Percentiles rank a stretch among this genome's conserved stretches.
Conservation (phyloP, 495 filamentous ascomycete genomes). For the Talaromyces stipitatus region DNA sequence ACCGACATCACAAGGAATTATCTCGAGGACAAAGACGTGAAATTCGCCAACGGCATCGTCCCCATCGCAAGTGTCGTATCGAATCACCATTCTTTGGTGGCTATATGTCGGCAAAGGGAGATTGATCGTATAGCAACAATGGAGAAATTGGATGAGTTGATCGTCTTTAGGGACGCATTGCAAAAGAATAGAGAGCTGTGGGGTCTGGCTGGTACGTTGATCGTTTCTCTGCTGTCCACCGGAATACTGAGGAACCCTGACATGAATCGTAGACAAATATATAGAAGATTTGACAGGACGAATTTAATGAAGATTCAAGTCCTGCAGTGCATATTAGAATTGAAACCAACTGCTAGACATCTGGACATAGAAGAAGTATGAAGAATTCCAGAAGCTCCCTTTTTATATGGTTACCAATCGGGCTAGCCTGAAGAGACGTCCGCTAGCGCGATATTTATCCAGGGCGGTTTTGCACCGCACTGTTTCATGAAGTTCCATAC, state of each 20-base stretch:
- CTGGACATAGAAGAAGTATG: too few relatives aligned
- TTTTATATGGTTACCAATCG: too few relatives aligned
- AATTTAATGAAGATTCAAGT: neutral
- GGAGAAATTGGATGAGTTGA: neutral
- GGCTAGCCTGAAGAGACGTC: too few relatives aligned
- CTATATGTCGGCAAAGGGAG: neutral
- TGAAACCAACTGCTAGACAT: too few relatives aligned
- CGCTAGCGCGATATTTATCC: slow-evolving; percentile 2
- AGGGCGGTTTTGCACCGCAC: too few relatives aligned
- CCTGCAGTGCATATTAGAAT: too few relatives aligned
- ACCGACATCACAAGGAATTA: neutral
- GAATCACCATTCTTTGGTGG: neutral
- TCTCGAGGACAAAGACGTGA: neutral
- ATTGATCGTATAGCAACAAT: neutral
- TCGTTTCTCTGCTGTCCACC: neutral
- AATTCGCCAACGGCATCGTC: neutral
- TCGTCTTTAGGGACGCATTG: neutral
- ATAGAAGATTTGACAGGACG: neutral
- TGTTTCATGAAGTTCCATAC: too few relatives aligned
- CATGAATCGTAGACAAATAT: neutral
- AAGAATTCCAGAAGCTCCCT: too few relatives aligned
- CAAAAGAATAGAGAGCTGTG: neutral
- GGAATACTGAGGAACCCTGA: neutral
- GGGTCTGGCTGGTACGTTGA: slow-evolving; percentile 1
- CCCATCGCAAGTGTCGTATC: slow-evolving; percentile 1